These are phyloP conservation scores for Chara braunii DNA, from an alignment of 139 green algal genomes.

Conservation along the genomic window DNA sequence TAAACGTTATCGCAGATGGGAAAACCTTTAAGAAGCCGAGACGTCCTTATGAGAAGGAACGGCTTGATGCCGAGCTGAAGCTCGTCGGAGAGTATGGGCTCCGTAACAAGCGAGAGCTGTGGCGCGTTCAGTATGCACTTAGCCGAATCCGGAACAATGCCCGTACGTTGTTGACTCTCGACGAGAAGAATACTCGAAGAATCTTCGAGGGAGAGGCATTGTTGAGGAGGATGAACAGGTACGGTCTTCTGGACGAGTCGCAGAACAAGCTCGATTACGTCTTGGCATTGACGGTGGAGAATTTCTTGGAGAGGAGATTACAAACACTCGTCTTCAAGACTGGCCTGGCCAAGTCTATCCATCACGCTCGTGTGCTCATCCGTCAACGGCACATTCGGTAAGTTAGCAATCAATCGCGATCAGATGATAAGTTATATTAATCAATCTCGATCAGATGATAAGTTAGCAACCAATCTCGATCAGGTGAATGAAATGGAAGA, in stretches of 20 bases:
- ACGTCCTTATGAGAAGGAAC: conserved; percentile 99
- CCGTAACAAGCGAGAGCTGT: conserved; percentile 98
- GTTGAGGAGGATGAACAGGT: conserved; percentile 86
- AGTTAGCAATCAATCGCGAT: no score
- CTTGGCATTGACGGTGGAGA: conserved; percentile 78
- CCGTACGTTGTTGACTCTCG: conserved; percentile 87
- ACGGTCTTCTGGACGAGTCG: conserved; percentile 81
- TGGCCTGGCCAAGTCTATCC: conserved; percentile 96
- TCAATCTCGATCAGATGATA: neutral
- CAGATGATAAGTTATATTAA: neutral
- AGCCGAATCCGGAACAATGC: conserved; percentile 86
- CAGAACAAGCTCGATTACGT: conserved; percentile 99
- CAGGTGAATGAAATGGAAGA: no score
- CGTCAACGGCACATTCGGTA: conserved; percentile 91
- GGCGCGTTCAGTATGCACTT: conserved; percentile 87
- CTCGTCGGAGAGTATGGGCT: conserved; percentile 98
- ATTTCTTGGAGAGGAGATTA: conserved; percentile 80
- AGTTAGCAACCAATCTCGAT: no score
- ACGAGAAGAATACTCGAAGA: conserved; percentile 89
- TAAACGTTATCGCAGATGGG: conserved; percentile 50
- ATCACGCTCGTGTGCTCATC: conserved; percentile 97
- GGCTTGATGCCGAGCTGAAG: conserved; percentile 97
- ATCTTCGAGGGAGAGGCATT: conserved; percentile 90
- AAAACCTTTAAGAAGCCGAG: conserved; percentile 99
- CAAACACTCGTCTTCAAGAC: conserved; percentile 99